These are phyloP conservation scores for Pontederia crassipes DNA, from an alignment of 176 grass and related monocot genomes.

Conservation along the genomic window DNA sequence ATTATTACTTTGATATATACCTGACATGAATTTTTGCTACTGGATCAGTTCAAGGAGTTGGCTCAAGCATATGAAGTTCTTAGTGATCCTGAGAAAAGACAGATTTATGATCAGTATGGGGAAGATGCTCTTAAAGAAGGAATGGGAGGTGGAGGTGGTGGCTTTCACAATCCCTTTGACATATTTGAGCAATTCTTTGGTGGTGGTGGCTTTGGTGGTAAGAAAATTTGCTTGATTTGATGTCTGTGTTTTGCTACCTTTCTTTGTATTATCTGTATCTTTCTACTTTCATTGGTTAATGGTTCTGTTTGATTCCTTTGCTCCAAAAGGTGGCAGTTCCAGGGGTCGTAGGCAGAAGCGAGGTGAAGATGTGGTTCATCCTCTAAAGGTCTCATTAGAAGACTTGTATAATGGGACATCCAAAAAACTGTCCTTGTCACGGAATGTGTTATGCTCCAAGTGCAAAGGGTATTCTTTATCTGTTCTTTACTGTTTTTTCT, in stretches of 20 bases:
- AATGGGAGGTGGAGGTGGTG: slow-evolving; percentile 56
- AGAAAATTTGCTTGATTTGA: not conserved
- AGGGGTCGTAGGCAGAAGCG: slow-evolving; percentile 73
- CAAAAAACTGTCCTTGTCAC: slow-evolving; percentile 82
- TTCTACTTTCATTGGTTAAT: not conserved
- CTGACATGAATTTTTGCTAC: not conserved
- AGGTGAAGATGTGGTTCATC: slow-evolving; percentile 78
- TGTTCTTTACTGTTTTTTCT: too few relatives aligned
- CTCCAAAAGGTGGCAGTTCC: slow-evolving; percentile 50
- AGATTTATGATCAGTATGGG: slow-evolving; percentile 83
- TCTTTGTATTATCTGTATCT: not conserved
- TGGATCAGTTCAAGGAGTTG: slow-evolving; percentile 78
- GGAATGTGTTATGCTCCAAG: slow-evolving; percentile 62
- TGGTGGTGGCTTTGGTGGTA: slow-evolving; percentile 52
- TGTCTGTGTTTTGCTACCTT: not conserved
- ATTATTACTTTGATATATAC: not conserved
- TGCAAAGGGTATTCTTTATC: slow-evolving; percentile 68
- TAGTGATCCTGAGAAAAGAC: slow-evolving; percentile 82
- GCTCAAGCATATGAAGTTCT: slow-evolving; percentile 95
- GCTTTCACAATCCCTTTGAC: slow-evolving; percentile 68
- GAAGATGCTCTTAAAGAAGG: slow-evolving; percentile 97
- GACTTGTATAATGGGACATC: slow-evolving; percentile 80
- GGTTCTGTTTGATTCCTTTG: not conserved
- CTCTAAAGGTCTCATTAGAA: slow-evolving; percentile 87
- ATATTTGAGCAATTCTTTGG: slow-evolving; percentile 89